These are phyloP conservation scores for Citrus cavaleriei DNA, from an alignment of 345 rosid species.

Conservation along the genomic window DNA sequence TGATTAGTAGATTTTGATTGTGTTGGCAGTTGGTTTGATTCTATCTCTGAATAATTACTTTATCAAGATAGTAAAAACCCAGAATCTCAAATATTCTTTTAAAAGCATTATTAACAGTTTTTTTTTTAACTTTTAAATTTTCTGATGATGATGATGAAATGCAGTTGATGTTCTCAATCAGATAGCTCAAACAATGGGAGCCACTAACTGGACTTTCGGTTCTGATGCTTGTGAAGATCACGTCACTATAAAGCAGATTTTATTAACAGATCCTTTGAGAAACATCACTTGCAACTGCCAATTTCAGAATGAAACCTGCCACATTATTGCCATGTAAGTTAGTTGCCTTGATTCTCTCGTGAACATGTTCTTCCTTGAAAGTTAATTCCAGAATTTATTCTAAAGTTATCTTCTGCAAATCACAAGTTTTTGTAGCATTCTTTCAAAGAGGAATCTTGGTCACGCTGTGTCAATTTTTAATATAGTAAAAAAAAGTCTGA, in stretches of 20 bases:
- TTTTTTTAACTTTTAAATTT: no score
- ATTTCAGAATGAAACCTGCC: constrained; percentile 35
- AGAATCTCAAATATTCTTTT: not conserved
- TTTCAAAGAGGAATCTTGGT: not conserved
- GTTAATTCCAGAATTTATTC: not conserved
- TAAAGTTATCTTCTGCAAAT: no score
- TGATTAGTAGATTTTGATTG: not conserved
- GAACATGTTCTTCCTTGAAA: not conserved
- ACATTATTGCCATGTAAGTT: constrained; percentile 29
- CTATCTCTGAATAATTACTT: not conserved
- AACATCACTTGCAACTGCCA: constrained; percentile 32
- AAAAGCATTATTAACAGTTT: not conserved
- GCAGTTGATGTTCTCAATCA: constrained; percentile 50
- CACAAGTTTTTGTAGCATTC: no score
- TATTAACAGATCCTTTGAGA: constrained; percentile 13
- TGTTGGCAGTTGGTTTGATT: not conserved
- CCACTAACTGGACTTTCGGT: constrained; percentile 43
- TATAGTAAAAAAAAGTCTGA: not conserved
- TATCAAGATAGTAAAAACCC: no score
- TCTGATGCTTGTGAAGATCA: constrained; percentile 36
- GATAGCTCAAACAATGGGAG: constrained; percentile 47
- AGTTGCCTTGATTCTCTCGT: not conserved
- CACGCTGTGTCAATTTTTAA: not conserved
- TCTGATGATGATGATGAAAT: not conserved
- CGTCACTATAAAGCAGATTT: constrained; percentile 16